These are phyloP conservation scores for Mollisiaceae sp. DNA, from an alignment of 2,329 filamentous ascomycete species.

Conservation along the genomic window DNA sequence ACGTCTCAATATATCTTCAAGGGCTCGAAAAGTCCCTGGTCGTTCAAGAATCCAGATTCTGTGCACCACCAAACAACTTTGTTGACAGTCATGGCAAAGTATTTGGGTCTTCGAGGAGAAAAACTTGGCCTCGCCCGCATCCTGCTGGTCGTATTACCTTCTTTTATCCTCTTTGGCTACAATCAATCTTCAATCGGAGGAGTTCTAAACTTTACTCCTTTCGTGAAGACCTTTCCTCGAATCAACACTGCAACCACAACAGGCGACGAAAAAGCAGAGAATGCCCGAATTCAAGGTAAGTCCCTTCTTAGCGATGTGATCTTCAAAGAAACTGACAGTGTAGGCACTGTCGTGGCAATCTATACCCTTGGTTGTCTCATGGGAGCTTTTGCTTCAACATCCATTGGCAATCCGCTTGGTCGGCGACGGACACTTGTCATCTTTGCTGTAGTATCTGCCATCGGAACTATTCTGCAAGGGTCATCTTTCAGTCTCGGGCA, in stretches of 20 bases:
- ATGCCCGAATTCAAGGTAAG: conserved; percentile 42
- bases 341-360: conserved; percentile 20
- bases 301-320: neutral
- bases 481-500: conserved; percentile 40
- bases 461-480: conserved; percentile 49
- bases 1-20: neutral
- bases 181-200: conserved; percentile 57
- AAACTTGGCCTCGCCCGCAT: neutral
- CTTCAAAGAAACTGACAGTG: neutral
- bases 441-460: conserved; percentile 14
- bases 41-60: too few relatives aligned
- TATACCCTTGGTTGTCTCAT: conserved; percentile 16
- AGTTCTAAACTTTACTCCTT: conserved; percentile 45
- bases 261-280: conserved; percentile 49
- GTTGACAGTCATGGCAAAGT: neutral
- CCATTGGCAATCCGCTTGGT: conserved; percentile 17
- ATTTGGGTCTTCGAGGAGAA: neutral
- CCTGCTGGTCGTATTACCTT: conserved; percentile 11
- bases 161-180: conserved; percentile 51
- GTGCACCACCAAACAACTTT: neutral
- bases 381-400: conserved; percentile 11
- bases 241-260: conserved; percentile 53
- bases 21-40: neutral
- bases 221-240: conserved; percentile 51
- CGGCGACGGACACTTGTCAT: conserved; percentile 15